Conservation (phyloP, 176 grass and related monocot species). For the Ensete ventricosum region DNA sequence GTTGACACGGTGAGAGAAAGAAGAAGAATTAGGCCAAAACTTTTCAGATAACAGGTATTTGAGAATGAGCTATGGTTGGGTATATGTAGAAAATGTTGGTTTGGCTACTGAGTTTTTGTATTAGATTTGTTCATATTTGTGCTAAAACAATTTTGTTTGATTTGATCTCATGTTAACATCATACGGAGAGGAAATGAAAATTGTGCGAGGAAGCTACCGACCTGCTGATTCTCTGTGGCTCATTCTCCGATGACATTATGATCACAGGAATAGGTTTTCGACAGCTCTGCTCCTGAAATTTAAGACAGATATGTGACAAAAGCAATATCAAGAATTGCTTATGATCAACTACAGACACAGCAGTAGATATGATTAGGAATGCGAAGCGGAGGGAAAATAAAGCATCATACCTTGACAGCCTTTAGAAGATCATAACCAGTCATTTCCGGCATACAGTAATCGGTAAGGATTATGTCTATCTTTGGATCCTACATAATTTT, state of each 20-base stretch:
- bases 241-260: slow-evolving; percentile 95
- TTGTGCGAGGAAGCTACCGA: slow-evolving; percentile 5
- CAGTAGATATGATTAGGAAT: background rate
- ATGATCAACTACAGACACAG: background rate
- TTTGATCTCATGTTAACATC: too few relatives aligned
- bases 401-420: slow-evolving; percentile 55
- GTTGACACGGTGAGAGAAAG: too few relatives aligned
- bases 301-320: background rate
- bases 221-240: slow-evolving; percentile 96
- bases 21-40: too few relatives aligned
- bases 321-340: background rate
- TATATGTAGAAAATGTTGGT: too few relatives aligned
- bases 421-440: slow-evolving; percentile 88
- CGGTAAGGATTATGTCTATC: slow-evolving; percentile 85
- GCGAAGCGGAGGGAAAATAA: background rate
- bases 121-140: too few relatives aligned
- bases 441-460: slow-evolving; percentile 99
- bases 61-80: too few relatives aligned
- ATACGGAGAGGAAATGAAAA: background rate
- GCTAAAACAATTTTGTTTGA: slow-evolving; percentile 1
- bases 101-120: too few relatives aligned
- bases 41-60: too few relatives aligned
- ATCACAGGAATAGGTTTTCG: slow-evolving; percentile 75
- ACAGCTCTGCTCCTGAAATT: slow-evolving; percentile 59
- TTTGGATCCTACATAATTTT: slow-evolving; percentile 45